Evolutionary conservation across 805 yeast species (phyloP).

Genomic region (Saturnispora quitensis): DNA sequence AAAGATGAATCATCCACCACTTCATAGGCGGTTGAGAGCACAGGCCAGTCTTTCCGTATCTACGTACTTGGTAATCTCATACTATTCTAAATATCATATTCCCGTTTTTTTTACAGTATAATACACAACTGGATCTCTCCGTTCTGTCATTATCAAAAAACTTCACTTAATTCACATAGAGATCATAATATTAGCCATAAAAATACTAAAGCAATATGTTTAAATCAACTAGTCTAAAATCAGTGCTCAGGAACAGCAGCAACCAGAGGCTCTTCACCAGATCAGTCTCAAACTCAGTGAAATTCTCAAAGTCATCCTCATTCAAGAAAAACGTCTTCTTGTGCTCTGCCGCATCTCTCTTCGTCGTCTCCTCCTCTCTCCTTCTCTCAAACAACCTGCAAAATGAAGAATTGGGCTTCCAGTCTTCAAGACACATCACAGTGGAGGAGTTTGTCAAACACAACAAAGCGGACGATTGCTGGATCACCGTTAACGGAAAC

Average conservation of each 20-base stretch:
- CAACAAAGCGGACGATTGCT: slow-evolving; percentile 54
- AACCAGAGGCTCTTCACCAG: not conserved
- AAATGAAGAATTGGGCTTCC: slow-evolving; percentile 7
- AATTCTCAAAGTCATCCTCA: not conserved
- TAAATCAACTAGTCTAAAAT: not conserved
- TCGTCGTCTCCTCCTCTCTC: not conserved
- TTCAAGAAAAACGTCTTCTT: not conserved
- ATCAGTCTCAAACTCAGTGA: not conserved
- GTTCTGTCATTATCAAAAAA: not conserved
- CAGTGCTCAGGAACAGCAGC: not conserved
- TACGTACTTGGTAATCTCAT: not conserved
- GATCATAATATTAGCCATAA: too few relatives aligned
- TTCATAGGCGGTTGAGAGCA: not conserved
- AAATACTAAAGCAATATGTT: not conserved
- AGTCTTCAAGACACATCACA: slow-evolving; percentile 10
- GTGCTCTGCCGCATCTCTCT: not conserved
- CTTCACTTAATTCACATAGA: not conserved
- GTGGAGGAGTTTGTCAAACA: slow-evolving; percentile 41
- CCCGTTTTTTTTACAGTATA: not conserved
- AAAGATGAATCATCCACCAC: not conserved
- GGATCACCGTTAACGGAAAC: slow-evolving; percentile 79
- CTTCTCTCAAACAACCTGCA: not conserved
- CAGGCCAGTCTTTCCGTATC: not conserved
- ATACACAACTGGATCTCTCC: not conserved
- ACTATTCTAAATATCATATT: not conserved